Conservation (phyloP, 768 basidiomycete species). For the Calvatia gigantea region DNA sequence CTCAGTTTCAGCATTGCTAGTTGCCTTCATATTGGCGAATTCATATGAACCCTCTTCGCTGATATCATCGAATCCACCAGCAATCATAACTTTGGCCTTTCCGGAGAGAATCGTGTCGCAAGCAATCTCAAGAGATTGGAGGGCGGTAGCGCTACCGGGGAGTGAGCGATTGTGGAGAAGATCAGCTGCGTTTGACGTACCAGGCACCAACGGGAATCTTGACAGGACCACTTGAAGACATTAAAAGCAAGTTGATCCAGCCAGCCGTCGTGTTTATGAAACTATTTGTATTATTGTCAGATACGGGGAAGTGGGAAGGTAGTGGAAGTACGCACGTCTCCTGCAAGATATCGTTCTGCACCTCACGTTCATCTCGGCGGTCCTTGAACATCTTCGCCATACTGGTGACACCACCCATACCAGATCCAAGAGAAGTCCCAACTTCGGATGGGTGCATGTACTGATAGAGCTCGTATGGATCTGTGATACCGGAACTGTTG, state of each 20-base stretch:
- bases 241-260: slow-evolving; percentile 91
- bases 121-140: slow-evolving; percentile 98
- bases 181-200: slow-evolving; percentile 40
- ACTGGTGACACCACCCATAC: slow-evolving; percentile 94
- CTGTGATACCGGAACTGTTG: slow-evolving; percentile 94
- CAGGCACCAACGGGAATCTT: slow-evolving; percentile 99
- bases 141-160: slow-evolving; percentile 76
- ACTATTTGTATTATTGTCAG: slow-evolving; percentile 35
- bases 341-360: slow-evolving; percentile 97
- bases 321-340: slow-evolving; percentile 73
- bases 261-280: slow-evolving; percentile 99
- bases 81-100: slow-evolving; percentile 99
- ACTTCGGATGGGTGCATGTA: slow-evolving; percentile 96
- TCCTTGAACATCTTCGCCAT: slow-evolving; percentile 98
- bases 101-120: slow-evolving; percentile 91
- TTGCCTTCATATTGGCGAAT: slow-evolving; percentile 99
- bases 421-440: slow-evolving; percentile 90
- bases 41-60: slow-evolving; percentile 98
- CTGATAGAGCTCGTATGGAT: slow-evolving; percentile 97
- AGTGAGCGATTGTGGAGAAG: slow-evolving; percentile 8
- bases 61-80: slow-evolving; percentile 97
- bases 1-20: slow-evolving; percentile 94
- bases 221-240: slow-evolving; percentile 96
- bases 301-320: neutral
- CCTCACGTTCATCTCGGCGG: slow-evolving; percentile 94